phyloP scores from a whole-genome alignment of 2,329 filamentous ascomycete genomes.

The Eutypella sp. region DNA sequence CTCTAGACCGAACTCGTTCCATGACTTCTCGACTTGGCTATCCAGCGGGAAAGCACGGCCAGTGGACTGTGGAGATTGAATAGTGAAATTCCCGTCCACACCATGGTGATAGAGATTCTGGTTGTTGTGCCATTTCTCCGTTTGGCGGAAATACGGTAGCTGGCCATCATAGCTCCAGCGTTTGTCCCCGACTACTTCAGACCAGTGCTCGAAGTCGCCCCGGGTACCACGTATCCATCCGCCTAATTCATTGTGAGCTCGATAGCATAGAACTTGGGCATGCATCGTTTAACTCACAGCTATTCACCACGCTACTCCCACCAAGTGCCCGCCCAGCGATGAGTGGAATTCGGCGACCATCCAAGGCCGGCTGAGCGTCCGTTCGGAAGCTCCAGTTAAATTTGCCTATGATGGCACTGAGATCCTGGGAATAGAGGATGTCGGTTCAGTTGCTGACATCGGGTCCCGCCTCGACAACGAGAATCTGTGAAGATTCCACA shows the following conservation, averaged over 20 bases:
- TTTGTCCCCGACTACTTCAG: constrained; percentile 24
- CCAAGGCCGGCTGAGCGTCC: constrained; percentile 10
- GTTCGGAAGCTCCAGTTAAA: constrained; percentile 17
- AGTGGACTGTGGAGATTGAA: constrained; percentile 20
- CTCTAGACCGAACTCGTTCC: constrained; percentile 26
- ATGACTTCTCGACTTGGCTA: constrained; percentile 22
- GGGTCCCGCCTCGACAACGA: constrained; percentile 16
- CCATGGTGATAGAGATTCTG: constrained; percentile 19
- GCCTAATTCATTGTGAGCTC: constrained; percentile 8
- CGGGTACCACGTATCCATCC: constrained; percentile 35
- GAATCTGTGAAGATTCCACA: constrained; percentile 9
- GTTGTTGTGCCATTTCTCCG: constrained; percentile 22
- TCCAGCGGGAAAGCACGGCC: constrained; percentile 30
- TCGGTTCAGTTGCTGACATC: constrained; percentile 13
- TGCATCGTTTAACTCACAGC: constrained; percentile 9
- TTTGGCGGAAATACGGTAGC: constrained; percentile 34
- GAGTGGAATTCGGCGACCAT: constrained; percentile 12
- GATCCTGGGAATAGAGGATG: constrained; percentile 13
- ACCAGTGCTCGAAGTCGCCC: constrained; percentile 41
- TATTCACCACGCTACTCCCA: constrained; percentile 18
- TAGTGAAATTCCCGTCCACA: constrained; percentile 20
- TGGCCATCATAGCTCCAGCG: constrained; percentile 36
- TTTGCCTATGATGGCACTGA: constrained; percentile 16
- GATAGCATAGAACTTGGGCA: neutral
- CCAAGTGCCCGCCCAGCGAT: constrained; percentile 14